Base-by-base conservation (phyloP, 148 eudicot species). In the Camellia japonica region DNA sequence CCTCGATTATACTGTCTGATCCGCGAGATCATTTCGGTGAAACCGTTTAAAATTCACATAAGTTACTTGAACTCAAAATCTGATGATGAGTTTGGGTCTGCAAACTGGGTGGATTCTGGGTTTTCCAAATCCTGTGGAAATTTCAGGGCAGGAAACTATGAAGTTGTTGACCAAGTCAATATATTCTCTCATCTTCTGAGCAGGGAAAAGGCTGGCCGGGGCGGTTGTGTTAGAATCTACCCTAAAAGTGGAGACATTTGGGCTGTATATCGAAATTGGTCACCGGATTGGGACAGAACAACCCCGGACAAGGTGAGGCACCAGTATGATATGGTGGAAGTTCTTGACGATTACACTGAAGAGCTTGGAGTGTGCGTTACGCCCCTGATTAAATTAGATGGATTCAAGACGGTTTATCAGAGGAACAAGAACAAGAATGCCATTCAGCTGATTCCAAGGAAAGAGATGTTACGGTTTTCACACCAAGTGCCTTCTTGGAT, bases 121-220 rank as follows among this genome's bases (percentile, higher is more conserved):
- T 94, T 96, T 73, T 92, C 98, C 74, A 96, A 96, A 83, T 96
- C 99, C 3, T 94, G 98, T 81, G 99, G 99, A 55, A 90, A 87
- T 79, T 96, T 96, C 80, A 84, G 97, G 72, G 99, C 92, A 6
- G 89, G 82, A 60, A 85, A 81, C 71, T 78, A 95, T 7, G 99
- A 94, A n/a, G 78, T 88, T 10, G 87, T 94, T 41, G 97, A 92
- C 58, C 94, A 93, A 74, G 98, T 96, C 84, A 96, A 96, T 89
- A 90, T 96, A 78, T 96, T 96, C 78, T 96, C 99, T 80, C 99
- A 96, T 70, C 84, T 89, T 68, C 88, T 96, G 47, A 79, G 84
- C 60, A 80, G 84, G 74, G 99, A 94, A 81, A 96, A 90, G 84
- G 93, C 93, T 43, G 97, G 99, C 4, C 85, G 97, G 20, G 99